These are phyloP conservation scores for Leucocoprinus leucothites DNA, from an alignment of 768 basidiomycete genomes.

Conservation along the genomic window DNA sequence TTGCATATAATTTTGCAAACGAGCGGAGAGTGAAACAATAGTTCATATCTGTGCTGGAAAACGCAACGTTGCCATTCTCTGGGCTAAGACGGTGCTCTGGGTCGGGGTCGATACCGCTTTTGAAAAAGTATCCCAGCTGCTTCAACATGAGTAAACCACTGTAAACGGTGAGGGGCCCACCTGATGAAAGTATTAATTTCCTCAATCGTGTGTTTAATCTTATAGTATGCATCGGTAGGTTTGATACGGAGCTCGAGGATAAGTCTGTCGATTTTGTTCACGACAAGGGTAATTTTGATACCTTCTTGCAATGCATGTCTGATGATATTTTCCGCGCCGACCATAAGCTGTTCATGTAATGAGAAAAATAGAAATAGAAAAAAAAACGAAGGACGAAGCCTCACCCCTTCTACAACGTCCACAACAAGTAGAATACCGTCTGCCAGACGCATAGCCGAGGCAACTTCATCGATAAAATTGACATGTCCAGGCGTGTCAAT, in stretches of 20 bases:
- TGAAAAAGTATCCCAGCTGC: constrained; percentile 7
- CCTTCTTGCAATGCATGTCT: constrained; percentile 88
- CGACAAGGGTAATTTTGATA: constrained; percentile 85
- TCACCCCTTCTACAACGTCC: constrained; percentile 96
- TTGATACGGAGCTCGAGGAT: constrained; percentile 96
- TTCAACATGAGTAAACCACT: background rate
- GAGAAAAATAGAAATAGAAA: constrained; percentile 10
- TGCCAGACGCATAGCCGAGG: constrained; percentile 77
- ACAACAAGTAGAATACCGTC: constrained; percentile 95
- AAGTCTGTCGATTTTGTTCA: constrained; percentile 97
- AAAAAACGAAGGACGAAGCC: constrained; percentile 22
- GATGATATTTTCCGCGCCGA: constrained; percentile 84
- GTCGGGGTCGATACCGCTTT: constrained; percentile 80
- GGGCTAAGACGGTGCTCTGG: constrained; percentile 88
- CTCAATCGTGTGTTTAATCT: constrained; percentile 98
- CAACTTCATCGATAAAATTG: constrained; percentile 98
- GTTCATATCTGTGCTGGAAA: constrained; percentile 94
- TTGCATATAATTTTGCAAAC: constrained; percentile 95
- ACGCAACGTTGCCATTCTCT: constrained; percentile 94
- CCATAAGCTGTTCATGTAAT: constrained; percentile 67
- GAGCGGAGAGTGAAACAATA: constrained; percentile 96
- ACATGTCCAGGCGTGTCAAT: constrained; percentile 98
- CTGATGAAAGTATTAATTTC: constrained; percentile 97
- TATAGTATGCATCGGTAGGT: constrained; percentile 96
- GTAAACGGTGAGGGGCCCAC: constrained; percentile 34